Evolutionary conservation across 768 basidiomycete species (phyloP).

Genomic region (Mycena rebaudengoi): DNA sequence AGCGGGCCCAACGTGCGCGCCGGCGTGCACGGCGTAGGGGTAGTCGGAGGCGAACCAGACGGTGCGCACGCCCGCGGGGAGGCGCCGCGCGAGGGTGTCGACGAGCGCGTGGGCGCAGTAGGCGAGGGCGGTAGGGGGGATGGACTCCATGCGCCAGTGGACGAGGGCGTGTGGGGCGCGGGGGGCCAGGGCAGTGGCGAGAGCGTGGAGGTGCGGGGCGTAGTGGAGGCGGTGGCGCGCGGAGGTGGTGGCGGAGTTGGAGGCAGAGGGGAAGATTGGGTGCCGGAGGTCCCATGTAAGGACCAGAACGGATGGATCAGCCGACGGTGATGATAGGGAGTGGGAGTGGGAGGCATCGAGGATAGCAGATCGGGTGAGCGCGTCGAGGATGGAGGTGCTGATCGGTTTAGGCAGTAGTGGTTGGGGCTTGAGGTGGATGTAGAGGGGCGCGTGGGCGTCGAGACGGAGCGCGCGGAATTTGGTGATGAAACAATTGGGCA

Average conservation of each 20-base stretch:
- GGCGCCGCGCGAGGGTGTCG: constrained; percentile 47
- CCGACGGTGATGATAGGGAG: background rate
- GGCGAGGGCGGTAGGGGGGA: constrained; percentile 48
- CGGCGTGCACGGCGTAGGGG: constrained; percentile 41
- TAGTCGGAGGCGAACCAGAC: constrained; percentile 70
- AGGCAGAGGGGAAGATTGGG: constrained; percentile 52
- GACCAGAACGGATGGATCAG: constrained; percentile 53
- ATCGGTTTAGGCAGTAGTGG: constrained; percentile 1
- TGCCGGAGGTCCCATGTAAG: constrained; percentile 63
- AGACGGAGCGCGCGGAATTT: constrained; percentile 13
- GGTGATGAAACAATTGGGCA: constrained; percentile 11
- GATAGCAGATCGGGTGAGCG: constrained; percentile 19
- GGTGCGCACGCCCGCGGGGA: constrained; percentile 43
- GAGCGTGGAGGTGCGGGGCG: constrained; percentile 48
- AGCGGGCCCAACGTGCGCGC: no score
- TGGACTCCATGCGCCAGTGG: constrained; percentile 67
- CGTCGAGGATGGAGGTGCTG: constrained; percentile 28
- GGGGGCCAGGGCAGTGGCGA: constrained; percentile 49
- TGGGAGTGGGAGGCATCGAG: background rate
- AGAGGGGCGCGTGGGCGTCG: constrained; percentile 9
- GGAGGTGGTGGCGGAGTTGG: no score
- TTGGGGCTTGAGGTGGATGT: constrained; percentile 14
- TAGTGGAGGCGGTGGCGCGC: constrained; percentile 47
- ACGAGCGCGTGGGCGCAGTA: constrained; percentile 62
- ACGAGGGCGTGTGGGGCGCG: constrained; percentile 54